These are phyloP conservation scores for Fusarium sp. DNA, from an alignment of 2,329 filamentous ascomycete genomes.

Conservation along the genomic window DNA sequence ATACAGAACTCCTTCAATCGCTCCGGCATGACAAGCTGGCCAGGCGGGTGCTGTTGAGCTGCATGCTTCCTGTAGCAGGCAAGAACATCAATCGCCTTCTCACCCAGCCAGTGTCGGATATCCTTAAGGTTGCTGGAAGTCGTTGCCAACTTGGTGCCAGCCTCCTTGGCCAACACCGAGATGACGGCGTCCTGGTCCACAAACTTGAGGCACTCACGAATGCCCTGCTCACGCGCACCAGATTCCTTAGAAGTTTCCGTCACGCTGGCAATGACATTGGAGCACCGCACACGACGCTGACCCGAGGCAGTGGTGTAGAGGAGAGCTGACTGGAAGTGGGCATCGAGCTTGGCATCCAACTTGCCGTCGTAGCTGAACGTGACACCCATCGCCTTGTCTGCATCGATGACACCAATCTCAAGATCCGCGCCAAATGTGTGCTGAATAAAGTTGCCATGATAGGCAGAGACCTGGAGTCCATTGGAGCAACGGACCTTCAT, in stretches of 20 bases:
- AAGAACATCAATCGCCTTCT: conserved; percentile 93
- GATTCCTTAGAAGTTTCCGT: conserved; percentile 70
- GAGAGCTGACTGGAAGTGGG: conserved; percentile 95
- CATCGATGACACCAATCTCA: conserved; percentile 91
- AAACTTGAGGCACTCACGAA: conserved; percentile 88
- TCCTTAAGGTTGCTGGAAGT: conserved; percentile 83
- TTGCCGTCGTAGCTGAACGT: conserved; percentile 97
- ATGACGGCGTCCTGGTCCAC: conserved; percentile 96
- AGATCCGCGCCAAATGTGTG: conserved; percentile 95
- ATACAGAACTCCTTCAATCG: conserved; percentile 96
- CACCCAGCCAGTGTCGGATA: conserved; percentile 82
- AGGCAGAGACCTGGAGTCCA: conserved; percentile 91
- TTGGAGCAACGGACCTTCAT: conserved; percentile 99
- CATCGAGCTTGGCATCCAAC: conserved; percentile 94
- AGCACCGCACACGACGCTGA: conserved; percentile 90
- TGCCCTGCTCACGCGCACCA: conserved; percentile 60
- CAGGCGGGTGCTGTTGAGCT: conserved; percentile 84
- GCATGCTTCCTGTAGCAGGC: conserved; percentile 94
- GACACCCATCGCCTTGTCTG: conserved; percentile 92
- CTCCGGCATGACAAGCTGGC: conserved; percentile 94
- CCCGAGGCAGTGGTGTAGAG: conserved; percentile 94
- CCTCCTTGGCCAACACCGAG: conserved; percentile 90
- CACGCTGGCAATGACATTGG: conserved; percentile 92
- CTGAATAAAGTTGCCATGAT: conserved; percentile 96
- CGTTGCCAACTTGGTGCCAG: conserved; percentile 82